Percentiles rank a stretch among this genome's conserved stretches.
These are phyloP conservation scores for Coniferiporia weirii DNA, from an alignment of 1,284 basidiomycete species.

Conservation along the genomic window DNA sequence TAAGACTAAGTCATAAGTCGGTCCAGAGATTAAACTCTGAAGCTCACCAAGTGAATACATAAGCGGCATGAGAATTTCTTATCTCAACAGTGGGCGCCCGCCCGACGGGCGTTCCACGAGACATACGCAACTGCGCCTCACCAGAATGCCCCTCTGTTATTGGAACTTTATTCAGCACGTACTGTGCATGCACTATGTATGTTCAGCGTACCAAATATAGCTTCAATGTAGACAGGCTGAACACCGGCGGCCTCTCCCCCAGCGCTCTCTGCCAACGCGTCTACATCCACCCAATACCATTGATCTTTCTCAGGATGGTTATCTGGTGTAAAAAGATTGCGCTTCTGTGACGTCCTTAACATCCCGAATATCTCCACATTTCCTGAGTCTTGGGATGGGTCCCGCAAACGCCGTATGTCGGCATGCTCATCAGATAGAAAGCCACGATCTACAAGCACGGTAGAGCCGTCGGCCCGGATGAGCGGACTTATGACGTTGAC, in stretches of 20 bases:
- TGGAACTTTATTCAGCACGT: conserved; percentile 4
- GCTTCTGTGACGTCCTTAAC: conserved; percentile 63
- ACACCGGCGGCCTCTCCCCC: conserved; percentile 66
- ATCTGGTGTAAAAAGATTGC: conserved; percentile 83
- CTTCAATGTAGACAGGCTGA: conserved; percentile 83
- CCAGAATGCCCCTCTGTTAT: conserved; percentile 72
- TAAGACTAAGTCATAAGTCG: background rate
- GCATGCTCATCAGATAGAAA: conserved; percentile 73
- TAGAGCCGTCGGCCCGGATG: conserved; percentile 66
- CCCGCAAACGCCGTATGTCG: conserved; percentile 30
- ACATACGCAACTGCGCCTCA: conserved; percentile 58
- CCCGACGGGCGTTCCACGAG: conserved; percentile 82
- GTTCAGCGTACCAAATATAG: conserved; percentile 67
- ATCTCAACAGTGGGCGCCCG: conserved; percentile 82
- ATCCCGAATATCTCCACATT: conserved; percentile 68
- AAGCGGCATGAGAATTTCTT: conserved; percentile 92
- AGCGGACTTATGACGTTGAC: conserved; percentile 87
- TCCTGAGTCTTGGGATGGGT: conserved; percentile 28
- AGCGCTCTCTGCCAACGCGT: conserved; percentile 76
- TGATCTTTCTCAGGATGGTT: conserved; percentile 77
- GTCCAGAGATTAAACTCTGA: background rate
- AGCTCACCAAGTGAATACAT: conserved; percentile 87
- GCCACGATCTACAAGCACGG: conserved; percentile 88
- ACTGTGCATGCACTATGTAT: conserved; percentile 9
- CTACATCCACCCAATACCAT: conserved; percentile 92